Base-by-base conservation (phyloP, 75 land plant genomes). In the Sequoiadendron giganteum region DNA sequence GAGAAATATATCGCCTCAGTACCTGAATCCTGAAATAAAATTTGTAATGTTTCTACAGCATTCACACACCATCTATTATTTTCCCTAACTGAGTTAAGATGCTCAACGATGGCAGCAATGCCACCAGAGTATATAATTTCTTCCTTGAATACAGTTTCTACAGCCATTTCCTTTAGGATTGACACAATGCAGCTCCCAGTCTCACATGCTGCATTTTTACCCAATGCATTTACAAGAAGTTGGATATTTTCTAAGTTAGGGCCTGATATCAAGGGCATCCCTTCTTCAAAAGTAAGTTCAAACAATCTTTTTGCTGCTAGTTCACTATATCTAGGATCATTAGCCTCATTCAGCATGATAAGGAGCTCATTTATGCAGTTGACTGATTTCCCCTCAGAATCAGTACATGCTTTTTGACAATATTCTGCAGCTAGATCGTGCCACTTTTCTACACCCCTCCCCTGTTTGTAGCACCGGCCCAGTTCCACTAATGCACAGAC, bases 71-170 rank as follows among this genome's bases (percentile, higher is more conserved):
- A 70, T 70, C 75, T 30, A 70, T 70, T 30, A 70, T 70, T 70
- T 70, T 9, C 19, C n/a, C 32, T 70, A 28, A 28, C n/a, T 68
- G 5, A 70, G 30, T 70, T 28, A 1, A 70, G 75, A 70, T 70
- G 75, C 32, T 70, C n/a, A 70, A 70, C 10, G 30, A 70, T 70
- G 32, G 75, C 34, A 70, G 75, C 75, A 70, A 70, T 70, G 32
- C 75, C 75, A n/a, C 75, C 75, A 70, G 75, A 70, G 75, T 70
- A 70, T 70, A 70, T 70, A 70, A 70, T 70, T 18, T 70, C 75
- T 70, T 70, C 75, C 28, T 16, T n/a, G 75, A n/a, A n/a, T 70
- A n/a, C 75, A 70, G 75, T 8, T 28, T 70, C 75, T 70, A n/a
- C 10, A 28, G 75, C 75, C 32, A 70, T 16, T 70, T 70, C 75